Evolutionary conservation across 352 stramenopile genomes (phyloP), one percentile per base, ranked within the genome.

Genomic region (Globisporangium nunn): DNA sequence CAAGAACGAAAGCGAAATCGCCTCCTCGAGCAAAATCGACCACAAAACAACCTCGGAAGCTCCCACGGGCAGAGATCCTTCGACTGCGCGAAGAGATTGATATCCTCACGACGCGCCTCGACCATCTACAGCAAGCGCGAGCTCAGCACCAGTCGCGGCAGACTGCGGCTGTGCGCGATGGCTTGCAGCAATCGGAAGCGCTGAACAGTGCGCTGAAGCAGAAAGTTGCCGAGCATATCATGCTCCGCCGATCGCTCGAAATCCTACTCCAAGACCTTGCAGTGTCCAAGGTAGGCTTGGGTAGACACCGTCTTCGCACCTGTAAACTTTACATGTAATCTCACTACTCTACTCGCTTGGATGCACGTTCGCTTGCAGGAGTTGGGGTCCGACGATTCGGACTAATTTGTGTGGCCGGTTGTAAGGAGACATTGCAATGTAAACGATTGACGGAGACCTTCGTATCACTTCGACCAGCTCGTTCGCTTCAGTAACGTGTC

Each of bases 11-110:
- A 11, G 6, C 41, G 12, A 4, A 8, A 46, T n/a, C 35, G 12
- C 35, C 41, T 10, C 15, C n/a, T n/a, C n/a, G 41, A 23, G 41
- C 41, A 8, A 23, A 11, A 46, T 6, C 41, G 41, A 28, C 41
- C 41, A 46, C 41, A 2, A 46, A 23, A 17, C 54, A n/a, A n/a
- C 30, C 18, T 12, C 54, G 54, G 41, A 59, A 59, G 33, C 44
- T 52, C 14, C 54, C 54, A 7, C 50, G 50, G 15, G 35, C 44
- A 33, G 54, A 59, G 44, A 59, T 59, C 33, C 12, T 59, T n/a
- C 54, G 54, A 6, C 44, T 59, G 43, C 54, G 54, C 15, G 54
- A 52, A 35, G 44, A 59, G 37, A 45, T 59, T 17, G 18, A 47
- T 23, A 44, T 52, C 17, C 54, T 59, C 18, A 46, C 50, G 17